Evolutionary conservation across 1,284 basidiomycete genomes (phyloP), one percentile per base, ranked within the genome.

Genomic region (Trametes hirsuta): DNA sequence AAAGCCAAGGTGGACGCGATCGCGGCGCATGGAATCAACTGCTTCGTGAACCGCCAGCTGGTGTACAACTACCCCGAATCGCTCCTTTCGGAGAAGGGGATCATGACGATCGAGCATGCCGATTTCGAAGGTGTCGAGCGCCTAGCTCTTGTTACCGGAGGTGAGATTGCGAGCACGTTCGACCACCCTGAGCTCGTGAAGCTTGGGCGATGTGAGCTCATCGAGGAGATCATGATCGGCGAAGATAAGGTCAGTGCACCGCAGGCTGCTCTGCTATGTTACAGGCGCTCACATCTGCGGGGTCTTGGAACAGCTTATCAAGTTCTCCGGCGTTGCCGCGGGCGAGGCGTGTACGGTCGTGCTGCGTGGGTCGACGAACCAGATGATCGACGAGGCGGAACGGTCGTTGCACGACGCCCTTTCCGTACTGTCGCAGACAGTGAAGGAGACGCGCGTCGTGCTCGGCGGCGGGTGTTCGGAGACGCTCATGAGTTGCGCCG

Each of bases 41-140:
- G 91, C 76, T 99, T 99, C 75, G 95, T 99, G 68, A 99, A 99
- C 80, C 87, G 97, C 48, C 97, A 99, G 75, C 84, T 99, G 58
- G 95, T 99, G 77, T 99, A 99, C 87, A 99, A 99, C 82, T 99
- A 98, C 75, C 97, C 97, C 46, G 97, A 99, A 76, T 93, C 90
- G 1, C 81, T 99, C 0, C 84, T 99, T 18, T 84, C 97, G 10
- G 97, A 98, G 70, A 90, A 91, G 59, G 97, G 97, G 55, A 95
- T 99, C 77, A 83, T 98, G 87, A 90, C 89, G 57, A 99, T 99
- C 68, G 97, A 99, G 75, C 97, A 99, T 72, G 97, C 97, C 25
- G 97, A 99, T 75, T 99, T 99, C 72, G 97, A 99, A 75, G 97
- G 97, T 62, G 97, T 99, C 9, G 97, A 99, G 77, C 85, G 97